Base-by-base conservation (phyloP, 2,329 filamentous ascomycete species). In the Scolecobasidium constrictum region DNA sequence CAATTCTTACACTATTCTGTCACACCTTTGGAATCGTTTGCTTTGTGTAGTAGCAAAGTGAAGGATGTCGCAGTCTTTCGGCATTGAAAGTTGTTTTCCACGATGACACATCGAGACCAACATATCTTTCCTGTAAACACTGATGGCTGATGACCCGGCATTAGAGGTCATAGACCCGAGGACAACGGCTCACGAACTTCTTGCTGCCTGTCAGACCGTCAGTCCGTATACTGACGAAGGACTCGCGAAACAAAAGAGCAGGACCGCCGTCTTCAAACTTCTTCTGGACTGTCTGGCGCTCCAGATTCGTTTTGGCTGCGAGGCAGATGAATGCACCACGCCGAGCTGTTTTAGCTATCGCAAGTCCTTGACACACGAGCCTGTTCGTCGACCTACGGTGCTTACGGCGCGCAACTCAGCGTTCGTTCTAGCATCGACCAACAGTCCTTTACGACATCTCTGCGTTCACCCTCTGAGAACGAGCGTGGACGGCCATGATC, bases 221-320 rank as follows among this genome's bases (percentile, higher is more conserved):
- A n/a, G n/a, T n/a, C n/a, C n/a, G n/a, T n/a, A n/a, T n/a, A n/a
- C n/a, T n/a, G n/a, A n/a, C n/a, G n/a, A n/a, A n/a, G n/a, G n/a
- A n/a, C n/a, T n/a, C n/a, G n/a, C n/a, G n/a, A 31, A 31, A n/a
- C 26, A 31, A 31, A 31, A 31, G 26, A 31, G 26, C 26, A 31
- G 26, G 26, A 7, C n/a, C 9, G 26, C n/a, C n/a, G 26, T n/a
- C 9, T 31, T 31, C 26, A 7, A 31, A 7, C 26, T 31, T n/a
- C 26, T 31, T 31, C 26, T 31, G 9, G 9, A 31, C 9, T 31
- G 26, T 31, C n/a, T 31, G 9, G 26, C 26, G 9, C n/a, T 45
- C 4, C 45, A 47, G 17, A 40, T 47, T 9, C 45, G 44, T 2
- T 46, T 46, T 38, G 45, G 45, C 17, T 47, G 45, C 26, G 6